These are phyloP conservation scores for Oemleria cerasiformis DNA, from an alignment of 306 rosid species.

Conservation along the genomic window DNA sequence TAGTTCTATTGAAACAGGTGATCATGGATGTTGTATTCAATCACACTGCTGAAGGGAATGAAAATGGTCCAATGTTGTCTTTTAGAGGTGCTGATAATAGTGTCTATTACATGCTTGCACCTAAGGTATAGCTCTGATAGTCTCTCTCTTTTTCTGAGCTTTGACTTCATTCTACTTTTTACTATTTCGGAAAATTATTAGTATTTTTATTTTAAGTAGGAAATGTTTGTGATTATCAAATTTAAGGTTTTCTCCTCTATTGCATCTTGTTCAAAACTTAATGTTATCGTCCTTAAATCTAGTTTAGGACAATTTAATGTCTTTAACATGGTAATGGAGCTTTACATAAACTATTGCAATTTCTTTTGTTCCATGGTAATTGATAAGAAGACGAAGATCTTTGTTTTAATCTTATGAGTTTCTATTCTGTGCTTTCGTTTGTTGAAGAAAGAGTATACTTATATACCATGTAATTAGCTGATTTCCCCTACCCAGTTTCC, in stretches of 20 bases:
- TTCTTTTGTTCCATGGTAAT: background rate
- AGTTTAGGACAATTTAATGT: background rate
- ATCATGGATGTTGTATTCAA: constrained; percentile 97
- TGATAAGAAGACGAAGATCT: background rate
- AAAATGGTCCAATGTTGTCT: constrained; percentile 82
- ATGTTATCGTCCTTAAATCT: background rate
- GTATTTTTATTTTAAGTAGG: background rate
- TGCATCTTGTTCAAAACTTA: background rate
- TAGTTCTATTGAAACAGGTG: constrained; percentile 58
- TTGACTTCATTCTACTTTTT: background rate
- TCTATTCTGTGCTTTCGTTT: background rate
- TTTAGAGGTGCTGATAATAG: constrained; percentile 91
- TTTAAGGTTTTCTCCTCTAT: background rate
- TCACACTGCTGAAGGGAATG: constrained; percentile 99
- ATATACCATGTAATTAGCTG: background rate
- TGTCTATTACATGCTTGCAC: constrained; percentile 87
- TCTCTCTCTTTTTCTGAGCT: background rate
- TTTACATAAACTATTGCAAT: background rate
- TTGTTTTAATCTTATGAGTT: background rate
- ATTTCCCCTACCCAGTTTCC: background rate
- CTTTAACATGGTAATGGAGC: background rate
- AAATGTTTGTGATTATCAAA: background rate
- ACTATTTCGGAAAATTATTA: background rate
- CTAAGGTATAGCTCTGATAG: constrained; percentile 58
- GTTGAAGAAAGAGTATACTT: background rate